Base-by-base conservation (phyloP, 2,329 filamentous ascomycete genomes). In the Magnaporthiopsis incrustans region DNA sequence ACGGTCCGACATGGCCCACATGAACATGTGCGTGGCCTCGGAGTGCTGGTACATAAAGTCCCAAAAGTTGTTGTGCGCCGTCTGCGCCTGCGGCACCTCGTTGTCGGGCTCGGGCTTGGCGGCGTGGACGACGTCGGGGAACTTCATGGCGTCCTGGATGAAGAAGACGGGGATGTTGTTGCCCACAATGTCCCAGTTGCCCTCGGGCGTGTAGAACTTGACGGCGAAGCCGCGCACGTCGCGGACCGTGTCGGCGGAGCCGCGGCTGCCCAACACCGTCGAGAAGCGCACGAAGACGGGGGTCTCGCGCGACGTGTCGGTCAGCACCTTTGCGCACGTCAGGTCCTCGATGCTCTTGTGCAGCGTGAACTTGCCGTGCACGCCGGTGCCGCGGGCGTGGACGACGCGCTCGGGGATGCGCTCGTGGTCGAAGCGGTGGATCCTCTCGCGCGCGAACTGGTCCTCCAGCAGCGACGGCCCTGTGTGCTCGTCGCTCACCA, bases 141-240 rank as follows among this genome's bases (percentile, higher is more conserved):
- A 91, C 70, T 91, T 91, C 67, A 91, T 84, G 0, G 87, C 84
- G 69, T 92, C 89, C 67, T 90, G 88, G 65, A 91, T 89, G 74
- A 91, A 91, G 75, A 91, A 90, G 15, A 91, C 86, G 0, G 88
- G 87, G 58, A 90, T 90, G 68, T 91, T 86, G 75, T 92, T 91
- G 44, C 87, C 88, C 2, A 90, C 86, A 35, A 90, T 79, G 67
- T 91, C 89, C 85, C 87, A 91, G 69, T 90, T 92, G 4, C 89
- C 90, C 70, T 93, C 89, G 0, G 89, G 77, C 0, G 90, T 92
- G 72, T 92, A 92, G 70, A 91, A 86, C 74, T 91, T 91, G 67
- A 91, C 76, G 0, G 90, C 89, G 67, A 94, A 95, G 1, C 91
- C 90, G 53, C 90, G 85, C 2, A 92, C 89, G 78, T 95, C 90